Evolutionary conservation across 768 basidiomycete species (phyloP).

Genomic region (Hygrocybe punicea): DNA sequence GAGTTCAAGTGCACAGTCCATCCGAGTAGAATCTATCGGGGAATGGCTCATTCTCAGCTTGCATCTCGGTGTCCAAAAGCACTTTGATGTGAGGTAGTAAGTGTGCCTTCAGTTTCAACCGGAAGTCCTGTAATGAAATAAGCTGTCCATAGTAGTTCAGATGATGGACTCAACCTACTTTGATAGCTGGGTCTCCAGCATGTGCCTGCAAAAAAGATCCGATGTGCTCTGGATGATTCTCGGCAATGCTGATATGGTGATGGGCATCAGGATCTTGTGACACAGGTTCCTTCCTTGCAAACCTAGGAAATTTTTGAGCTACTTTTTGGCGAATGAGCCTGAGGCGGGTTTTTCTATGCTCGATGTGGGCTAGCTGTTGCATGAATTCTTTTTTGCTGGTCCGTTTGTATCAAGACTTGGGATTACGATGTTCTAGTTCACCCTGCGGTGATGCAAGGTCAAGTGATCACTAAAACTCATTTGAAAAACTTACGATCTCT

Average conservation of each 20-base stretch:
- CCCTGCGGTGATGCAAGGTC: too few relatives aligned
- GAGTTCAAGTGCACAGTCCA: neutral
- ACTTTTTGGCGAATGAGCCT: neutral
- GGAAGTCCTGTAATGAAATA: slow-evolving; percentile 20
- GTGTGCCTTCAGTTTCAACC: slow-evolving; percentile 25
- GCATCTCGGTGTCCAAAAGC: too few relatives aligned
- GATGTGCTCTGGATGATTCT: neutral
- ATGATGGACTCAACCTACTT: neutral
- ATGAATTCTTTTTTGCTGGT: slow-evolving; percentile 22
- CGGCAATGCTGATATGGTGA: neutral
- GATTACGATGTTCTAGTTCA: slow-evolving; percentile 29
- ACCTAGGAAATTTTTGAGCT: too few relatives aligned
- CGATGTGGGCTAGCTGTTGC: slow-evolving; percentile 20
- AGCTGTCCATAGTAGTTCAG: too few relatives aligned
- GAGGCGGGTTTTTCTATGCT: slow-evolving; percentile 3
- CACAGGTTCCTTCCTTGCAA: too few relatives aligned
- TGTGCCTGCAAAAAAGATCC: neutral
- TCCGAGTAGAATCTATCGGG: neutral
- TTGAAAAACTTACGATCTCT: slow-evolving; percentile 24
- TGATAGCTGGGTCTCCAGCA: slow-evolving; percentile 4
- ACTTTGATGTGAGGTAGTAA: slow-evolving; percentile 14
- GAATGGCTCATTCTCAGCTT: neutral
- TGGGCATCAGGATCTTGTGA: neutral
- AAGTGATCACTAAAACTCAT: slow-evolving; percentile 5
- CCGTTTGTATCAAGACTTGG: slow-evolving; percentile 28